A percentile compares a stretch with the other conserved stretches of the same genome.
Evolutionary conservation across 2,329 filamentous ascomycete genomes (phyloP).

Genomic region (Aspergillus jensenii): DNA sequence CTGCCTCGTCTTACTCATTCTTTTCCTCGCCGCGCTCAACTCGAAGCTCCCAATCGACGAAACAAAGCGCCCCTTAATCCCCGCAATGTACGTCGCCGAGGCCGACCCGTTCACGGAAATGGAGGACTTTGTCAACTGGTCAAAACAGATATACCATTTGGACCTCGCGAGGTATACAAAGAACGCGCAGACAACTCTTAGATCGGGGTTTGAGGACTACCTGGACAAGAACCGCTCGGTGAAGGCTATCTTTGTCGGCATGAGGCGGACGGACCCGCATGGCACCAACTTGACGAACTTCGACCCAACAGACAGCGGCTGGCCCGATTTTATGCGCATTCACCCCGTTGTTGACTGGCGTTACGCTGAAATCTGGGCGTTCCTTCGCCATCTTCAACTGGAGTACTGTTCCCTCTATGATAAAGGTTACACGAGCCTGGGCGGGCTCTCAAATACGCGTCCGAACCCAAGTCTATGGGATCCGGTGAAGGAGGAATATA

Average conservation of each 20-base stretch:
- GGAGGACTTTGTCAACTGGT: constrained; percentile 74
- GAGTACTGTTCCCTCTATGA: constrained; percentile 89
- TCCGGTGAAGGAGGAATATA: constrained; percentile 51
- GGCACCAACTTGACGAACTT: constrained; percentile 77
- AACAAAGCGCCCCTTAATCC: constrained; percentile 49
- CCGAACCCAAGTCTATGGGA: constrained; percentile 72
- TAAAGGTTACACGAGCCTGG: constrained; percentile 85
- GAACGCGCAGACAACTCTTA: constrained; percentile 61
- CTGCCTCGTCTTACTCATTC: constrained; percentile 85
- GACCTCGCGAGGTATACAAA: constrained; percentile 69
- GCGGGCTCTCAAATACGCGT: constrained; percentile 82
- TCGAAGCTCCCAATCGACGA: constrained; percentile 41
- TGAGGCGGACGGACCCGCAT: constrained; percentile 88
- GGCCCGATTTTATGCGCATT: constrained; percentile 89
- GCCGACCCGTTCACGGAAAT: constrained; percentile 82
- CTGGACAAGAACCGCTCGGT: constrained; percentile 56
- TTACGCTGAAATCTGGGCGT: constrained; percentile 90
- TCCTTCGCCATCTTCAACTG: constrained; percentile 70
- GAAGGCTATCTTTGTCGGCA: constrained; percentile 82
- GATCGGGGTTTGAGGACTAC: constrained; percentile 75
- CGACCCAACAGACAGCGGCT: constrained; percentile 81
- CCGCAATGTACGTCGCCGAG: constrained; percentile 86
- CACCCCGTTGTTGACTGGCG: constrained; percentile 98
- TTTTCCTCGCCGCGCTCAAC: constrained; percentile 70
- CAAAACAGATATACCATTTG: constrained; percentile 70